phyloP scores from a whole-genome alignment of 2,329 filamentous ascomycete species.

The Neobulgaria alba region DNA sequence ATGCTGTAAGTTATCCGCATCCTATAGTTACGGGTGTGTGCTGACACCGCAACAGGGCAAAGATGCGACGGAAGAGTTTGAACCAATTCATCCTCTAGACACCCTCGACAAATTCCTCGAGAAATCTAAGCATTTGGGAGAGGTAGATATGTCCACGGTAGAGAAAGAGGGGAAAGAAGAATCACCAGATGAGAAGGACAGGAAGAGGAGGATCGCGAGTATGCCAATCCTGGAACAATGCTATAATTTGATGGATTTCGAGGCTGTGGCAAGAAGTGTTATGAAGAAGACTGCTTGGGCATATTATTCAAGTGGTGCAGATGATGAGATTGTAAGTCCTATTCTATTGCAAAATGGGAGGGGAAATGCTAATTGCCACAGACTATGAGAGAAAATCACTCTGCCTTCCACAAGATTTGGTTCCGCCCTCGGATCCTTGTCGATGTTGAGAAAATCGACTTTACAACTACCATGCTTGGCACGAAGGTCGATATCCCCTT shows the following conservation, averaged over 20 bases:
- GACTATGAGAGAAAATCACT: constrained; percentile 93
- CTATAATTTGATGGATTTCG: constrained; percentile 93
- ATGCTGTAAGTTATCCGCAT: constrained; percentile 55
- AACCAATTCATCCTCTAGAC: constrained; percentile 82
- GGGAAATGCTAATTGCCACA: constrained; percentile 31
- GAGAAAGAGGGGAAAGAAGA: constrained; percentile 54
- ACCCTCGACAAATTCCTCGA: constrained; percentile 81
- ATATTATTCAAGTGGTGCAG: constrained; percentile 91
- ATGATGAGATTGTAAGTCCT: constrained; percentile 68
- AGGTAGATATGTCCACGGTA: constrained; percentile 80
- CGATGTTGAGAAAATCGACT: constrained; percentile 81
- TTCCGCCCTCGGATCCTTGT: constrained; percentile 85
- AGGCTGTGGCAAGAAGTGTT: constrained; percentile 76
- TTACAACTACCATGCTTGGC: constrained; percentile 88
- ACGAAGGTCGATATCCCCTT: constrained; percentile 78
- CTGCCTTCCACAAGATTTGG: constrained; percentile 94
- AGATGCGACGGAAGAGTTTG: constrained; percentile 87
- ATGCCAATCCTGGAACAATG: constrained; percentile 81
- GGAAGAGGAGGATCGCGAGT: constrained; percentile 62
- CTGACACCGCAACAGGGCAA: constrained; percentile 48
- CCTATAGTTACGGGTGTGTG: background rate
- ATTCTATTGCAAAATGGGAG: background rate
- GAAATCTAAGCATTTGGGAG: constrained; percentile 77
- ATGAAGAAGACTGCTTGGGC: constrained; percentile 98
- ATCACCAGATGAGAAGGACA: constrained; percentile 63